These are phyloP conservation scores for Plantago coronopus DNA, from an alignment of 305 asterid genomes.

Conservation along the genomic window DNA sequence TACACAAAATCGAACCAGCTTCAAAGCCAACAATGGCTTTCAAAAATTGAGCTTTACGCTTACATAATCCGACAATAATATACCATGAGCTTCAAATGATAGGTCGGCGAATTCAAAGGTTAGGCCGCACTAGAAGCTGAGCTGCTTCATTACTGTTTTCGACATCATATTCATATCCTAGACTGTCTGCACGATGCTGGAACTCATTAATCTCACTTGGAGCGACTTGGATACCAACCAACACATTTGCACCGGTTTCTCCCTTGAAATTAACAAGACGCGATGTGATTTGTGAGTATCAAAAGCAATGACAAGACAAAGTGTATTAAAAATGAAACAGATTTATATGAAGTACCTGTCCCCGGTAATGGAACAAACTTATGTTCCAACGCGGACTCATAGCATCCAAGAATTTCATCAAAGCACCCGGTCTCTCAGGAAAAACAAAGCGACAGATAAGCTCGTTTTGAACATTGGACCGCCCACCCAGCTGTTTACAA, in stretches of 20 bases:
- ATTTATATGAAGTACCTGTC: slow-evolving; percentile 48
- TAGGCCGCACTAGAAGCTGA: slow-evolving; percentile 61
- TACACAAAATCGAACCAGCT: no score
- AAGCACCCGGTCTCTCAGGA: slow-evolving; percentile 90
- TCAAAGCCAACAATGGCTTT: no score
- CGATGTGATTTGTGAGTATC: not conserved
- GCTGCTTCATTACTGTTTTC: slow-evolving; percentile 69
- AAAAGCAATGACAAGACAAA: not conserved
- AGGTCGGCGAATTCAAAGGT: not conserved
- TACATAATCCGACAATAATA: no score
- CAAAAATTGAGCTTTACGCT: no score
- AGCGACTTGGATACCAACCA: slow-evolving; percentile 83
- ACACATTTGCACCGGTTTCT: slow-evolving; percentile 85
- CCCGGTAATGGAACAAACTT: slow-evolving; percentile 89
- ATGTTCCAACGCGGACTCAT: slow-evolving; percentile 96
- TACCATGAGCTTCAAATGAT: not conserved
- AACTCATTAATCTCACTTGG: slow-evolving; percentile 62
- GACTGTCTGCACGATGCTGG: slow-evolving; percentile 46
- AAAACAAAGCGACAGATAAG: slow-evolving; percentile 78
- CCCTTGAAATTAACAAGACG: slow-evolving; percentile 41
- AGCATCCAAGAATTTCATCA: slow-evolving; percentile 80
- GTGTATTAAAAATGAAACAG: not conserved
- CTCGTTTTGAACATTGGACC: slow-evolving; percentile 70
- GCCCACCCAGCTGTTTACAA: slow-evolving; percentile 80
- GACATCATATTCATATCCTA: slow-evolving; percentile 68